Percentiles rank a stretch among this genome's conserved stretches.
These are phyloP conservation scores for Antrodiella citrinella DNA, from an alignment of 768 basidiomycete genomes.

Conservation along the genomic window DNA sequence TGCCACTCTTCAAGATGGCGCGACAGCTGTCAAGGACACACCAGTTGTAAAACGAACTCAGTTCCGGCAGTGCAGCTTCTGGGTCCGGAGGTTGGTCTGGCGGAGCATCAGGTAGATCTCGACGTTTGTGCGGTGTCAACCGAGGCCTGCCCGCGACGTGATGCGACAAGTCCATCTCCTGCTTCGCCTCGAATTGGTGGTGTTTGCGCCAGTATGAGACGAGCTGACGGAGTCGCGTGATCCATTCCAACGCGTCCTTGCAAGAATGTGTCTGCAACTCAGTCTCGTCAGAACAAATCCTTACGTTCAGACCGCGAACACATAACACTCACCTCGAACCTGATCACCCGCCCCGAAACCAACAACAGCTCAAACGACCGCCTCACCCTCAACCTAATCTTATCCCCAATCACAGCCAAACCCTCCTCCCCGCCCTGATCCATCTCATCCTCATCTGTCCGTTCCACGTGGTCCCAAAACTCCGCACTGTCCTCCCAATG, in stretches of 20 bases:
- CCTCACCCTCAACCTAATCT: slow-evolving; percentile 40
- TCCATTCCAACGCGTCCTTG: slow-evolving; percentile 75
- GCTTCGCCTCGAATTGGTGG: slow-evolving; percentile 64
- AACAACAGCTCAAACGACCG: slow-evolving; percentile 75
- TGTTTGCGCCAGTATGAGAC: slow-evolving; percentile 73
- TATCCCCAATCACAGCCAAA: slow-evolving; percentile 35
- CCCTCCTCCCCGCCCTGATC: slow-evolving; percentile 62
- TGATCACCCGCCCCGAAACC: slow-evolving; percentile 55
- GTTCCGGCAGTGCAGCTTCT: slow-evolving; percentile 45
- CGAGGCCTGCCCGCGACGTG: slow-evolving; percentile 40
- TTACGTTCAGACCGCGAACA: neutral
- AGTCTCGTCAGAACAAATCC: no score
- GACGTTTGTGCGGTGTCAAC: slow-evolving; percentile 43
- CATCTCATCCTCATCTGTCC: slow-evolving; percentile 42
- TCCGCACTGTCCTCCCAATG: slow-evolving; percentile 25
- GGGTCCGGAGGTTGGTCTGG: slow-evolving; percentile 35
- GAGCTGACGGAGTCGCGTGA: slow-evolving; percentile 62
- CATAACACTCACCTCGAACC: slow-evolving; percentile 62
- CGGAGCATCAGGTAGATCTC: slow-evolving; percentile 34
- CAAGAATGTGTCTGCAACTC: slow-evolving; percentile 57
- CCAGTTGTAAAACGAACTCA: slow-evolving; percentile 76
- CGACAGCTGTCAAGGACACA: slow-evolving; percentile 77
- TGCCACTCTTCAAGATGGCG: slow-evolving; percentile 65
- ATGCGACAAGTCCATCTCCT: slow-evolving; percentile 76
- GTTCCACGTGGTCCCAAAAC: slow-evolving; percentile 29